phyloP scores from a whole-genome alignment of 768 basidiomycete species.

The Royoungia palumana region DNA sequence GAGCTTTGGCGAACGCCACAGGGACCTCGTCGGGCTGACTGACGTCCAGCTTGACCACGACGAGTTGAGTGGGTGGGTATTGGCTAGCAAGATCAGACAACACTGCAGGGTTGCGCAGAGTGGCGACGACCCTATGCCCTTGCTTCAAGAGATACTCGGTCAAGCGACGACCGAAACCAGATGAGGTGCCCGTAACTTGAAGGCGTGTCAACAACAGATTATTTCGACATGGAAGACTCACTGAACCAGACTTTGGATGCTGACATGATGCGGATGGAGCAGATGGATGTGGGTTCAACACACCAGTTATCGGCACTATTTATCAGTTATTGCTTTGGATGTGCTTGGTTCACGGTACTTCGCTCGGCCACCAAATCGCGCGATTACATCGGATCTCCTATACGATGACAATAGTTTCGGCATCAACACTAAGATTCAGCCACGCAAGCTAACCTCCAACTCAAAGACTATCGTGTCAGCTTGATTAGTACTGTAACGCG shows the following conservation, averaged over 20 bases:
- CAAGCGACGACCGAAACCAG: conserved; percentile 40
- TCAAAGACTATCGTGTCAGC: too few relatives aligned
- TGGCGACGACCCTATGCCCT: conserved; percentile 41
- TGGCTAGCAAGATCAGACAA: conserved; percentile 27
- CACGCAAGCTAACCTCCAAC: too few relatives aligned
- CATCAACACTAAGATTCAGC: too few relatives aligned
- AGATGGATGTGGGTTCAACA: too few relatives aligned
- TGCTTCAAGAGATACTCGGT: conserved; percentile 31
- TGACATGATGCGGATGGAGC: conserved; percentile 2
- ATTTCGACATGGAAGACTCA: background rate
- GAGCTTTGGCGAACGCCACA: conserved; percentile 27
- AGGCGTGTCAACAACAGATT: background rate
- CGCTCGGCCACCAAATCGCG: too few relatives aligned
- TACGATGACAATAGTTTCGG: too few relatives aligned
- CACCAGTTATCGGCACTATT: too few relatives aligned
- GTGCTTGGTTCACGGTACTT: too few relatives aligned
- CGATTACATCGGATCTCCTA: too few relatives aligned
- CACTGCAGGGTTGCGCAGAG: conserved; percentile 38
- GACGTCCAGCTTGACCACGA: conserved; percentile 34
- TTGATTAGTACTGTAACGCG: too few relatives aligned
- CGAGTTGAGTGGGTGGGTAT: conserved; percentile 20
- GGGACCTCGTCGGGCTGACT: conserved; percentile 22
- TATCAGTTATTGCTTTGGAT: too few relatives aligned
- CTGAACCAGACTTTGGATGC: conserved; percentile 18
- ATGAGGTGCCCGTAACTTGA: conserved; percentile 38